Evolutionary conservation across 495 filamentous ascomycete species (phyloP), one percentile per base, ranked within the genome.

Genomic region (Podospora pseudocomata): DNA sequence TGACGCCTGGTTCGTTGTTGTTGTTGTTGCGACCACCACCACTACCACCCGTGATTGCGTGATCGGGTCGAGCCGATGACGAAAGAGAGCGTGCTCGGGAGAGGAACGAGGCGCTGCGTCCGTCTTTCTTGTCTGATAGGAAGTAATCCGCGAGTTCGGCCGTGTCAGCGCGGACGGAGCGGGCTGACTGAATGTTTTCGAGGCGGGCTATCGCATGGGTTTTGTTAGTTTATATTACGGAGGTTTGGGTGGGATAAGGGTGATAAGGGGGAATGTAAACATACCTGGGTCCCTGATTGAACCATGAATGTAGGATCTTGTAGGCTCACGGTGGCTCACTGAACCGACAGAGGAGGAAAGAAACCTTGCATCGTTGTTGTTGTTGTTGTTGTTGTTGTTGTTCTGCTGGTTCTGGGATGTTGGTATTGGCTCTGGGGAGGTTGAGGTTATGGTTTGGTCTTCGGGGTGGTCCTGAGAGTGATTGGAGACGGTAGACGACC

Each of bases 91-190:
- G 78, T 66, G 72, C 71, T 49, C 76, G 76, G 44, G 71, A 65
- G 19, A 83, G 80, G 61, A 84, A 81, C 28, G 80, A 75, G 49
- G 77, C 71, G 65, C 75, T 79, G 26, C 71, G 76, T 60, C 74
- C 75, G 65, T 80, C 77, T 54, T 81, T 74, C 65, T 85, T 83
- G 72, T 89, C 87, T 64, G 90, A 92, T 39, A 97, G 83, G n/a
- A 91, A 91, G 70, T 91, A 91, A 5, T 86, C 92, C 27, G 95
- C 94, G 44, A 99, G 86, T 76, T 97, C 92, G 39, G 93, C 93
- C 2, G 95, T 96, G 74, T 96, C 89, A 76, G 97, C 91, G 65
- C 95, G 89, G 15, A 99, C 91, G 67, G 87, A 90, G 57, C 88
- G 85, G 26, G 90, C 87, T 78, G 91, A 91, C 65, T 90, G 87